Conservation (phyloP, 352 stramenopile species). For the Globisporangium paddicum region DNA sequence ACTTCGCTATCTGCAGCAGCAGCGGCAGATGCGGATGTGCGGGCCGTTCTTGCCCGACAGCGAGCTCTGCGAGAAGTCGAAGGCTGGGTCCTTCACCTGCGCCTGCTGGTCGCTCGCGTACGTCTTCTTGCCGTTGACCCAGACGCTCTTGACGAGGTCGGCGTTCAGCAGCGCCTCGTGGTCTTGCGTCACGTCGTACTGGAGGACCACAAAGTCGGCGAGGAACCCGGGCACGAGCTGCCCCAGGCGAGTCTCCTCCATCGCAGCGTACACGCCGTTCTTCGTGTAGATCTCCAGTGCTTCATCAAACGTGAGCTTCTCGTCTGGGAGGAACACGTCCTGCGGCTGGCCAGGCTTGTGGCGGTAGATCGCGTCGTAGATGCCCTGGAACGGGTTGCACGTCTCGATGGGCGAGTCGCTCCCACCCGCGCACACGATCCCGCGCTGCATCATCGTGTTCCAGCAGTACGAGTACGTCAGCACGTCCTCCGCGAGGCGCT, state of each 20-base stretch:
- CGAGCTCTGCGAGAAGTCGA: constrained; percentile 54
- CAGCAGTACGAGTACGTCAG: constrained; percentile 79
- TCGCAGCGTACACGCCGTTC: constrained; percentile 61
- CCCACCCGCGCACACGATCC: constrained; percentile 73
- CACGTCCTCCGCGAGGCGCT: constrained; percentile 55
- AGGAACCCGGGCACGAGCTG: constrained; percentile 44
- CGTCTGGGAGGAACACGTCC: constrained; percentile 55
- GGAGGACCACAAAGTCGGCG: constrained; percentile 75
- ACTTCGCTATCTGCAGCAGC: constrained; percentile 33
- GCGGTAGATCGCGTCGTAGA: constrained; percentile 86
- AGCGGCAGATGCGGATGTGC: constrained; percentile 52
- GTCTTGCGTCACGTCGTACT: constrained; percentile 42
- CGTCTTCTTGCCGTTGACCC: constrained; percentile 48
- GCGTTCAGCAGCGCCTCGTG: constrained; percentile 32
- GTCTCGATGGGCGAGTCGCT: constrained; percentile 87
- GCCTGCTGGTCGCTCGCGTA: constrained; percentile 34
- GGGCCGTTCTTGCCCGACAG: constrained; percentile 68
- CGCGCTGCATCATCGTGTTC: constrained; percentile 74
- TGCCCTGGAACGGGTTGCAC: constrained; percentile 83
- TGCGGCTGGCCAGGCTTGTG: constrained; percentile 38
- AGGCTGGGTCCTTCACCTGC: neutral
- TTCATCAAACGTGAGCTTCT: constrained; percentile 68
- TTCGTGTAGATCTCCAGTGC: constrained; percentile 82
- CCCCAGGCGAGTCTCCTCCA: constrained; percentile 48
- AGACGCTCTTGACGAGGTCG: constrained; percentile 63